phyloP scores from a whole-genome alignment of 805 yeast genomes.

The Ogataea haglerorum region DNA sequence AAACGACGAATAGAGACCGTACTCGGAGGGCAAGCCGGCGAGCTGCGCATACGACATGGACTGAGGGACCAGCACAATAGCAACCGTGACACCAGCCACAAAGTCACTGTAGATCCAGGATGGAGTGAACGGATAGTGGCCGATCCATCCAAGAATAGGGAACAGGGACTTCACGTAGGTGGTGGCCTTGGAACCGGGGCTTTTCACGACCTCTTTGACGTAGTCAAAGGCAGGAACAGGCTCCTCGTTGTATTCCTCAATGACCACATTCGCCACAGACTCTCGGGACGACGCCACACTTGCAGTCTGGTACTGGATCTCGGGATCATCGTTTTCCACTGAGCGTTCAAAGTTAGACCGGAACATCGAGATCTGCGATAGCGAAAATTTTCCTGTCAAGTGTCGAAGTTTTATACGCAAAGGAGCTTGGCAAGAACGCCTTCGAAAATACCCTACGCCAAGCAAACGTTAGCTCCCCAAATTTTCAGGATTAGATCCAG shows the following conservation, averaged over 20 bases:
- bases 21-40: slow-evolving; percentile 78
- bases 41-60: slow-evolving; percentile 92
- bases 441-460: not conserved
- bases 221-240: slow-evolving; percentile 28
- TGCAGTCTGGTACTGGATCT: not conserved
- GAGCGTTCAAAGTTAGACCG: not conserved
- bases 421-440: not conserved
- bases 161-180: slow-evolving; percentile 62
- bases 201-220: slow-evolving; percentile 24
- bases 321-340: not conserved
- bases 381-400: not conserved
- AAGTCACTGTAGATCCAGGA: slow-evolving; percentile 77
- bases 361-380: not conserved
- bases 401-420: not conserved
- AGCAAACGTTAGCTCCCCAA: not conserved
- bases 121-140: slow-evolving; percentile 64
- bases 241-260: slow-evolving; percentile 25
- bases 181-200: slow-evolving; percentile 40
- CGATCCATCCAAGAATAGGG: slow-evolving; percentile 82
- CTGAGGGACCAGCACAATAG: slow-evolving; percentile 90
- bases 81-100: slow-evolving; percentile 91
- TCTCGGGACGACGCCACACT: slow-evolving; percentile 5
- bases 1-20: slow-evolving; percentile 87
- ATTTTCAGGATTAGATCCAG: slow-evolving; percentile 12
- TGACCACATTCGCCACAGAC: slow-evolving; percentile 4